These are phyloP conservation scores for Chaetomiaceae sp. DNA, from an alignment of 2,329 filamentous ascomycete genomes.

Conservation along the genomic window DNA sequence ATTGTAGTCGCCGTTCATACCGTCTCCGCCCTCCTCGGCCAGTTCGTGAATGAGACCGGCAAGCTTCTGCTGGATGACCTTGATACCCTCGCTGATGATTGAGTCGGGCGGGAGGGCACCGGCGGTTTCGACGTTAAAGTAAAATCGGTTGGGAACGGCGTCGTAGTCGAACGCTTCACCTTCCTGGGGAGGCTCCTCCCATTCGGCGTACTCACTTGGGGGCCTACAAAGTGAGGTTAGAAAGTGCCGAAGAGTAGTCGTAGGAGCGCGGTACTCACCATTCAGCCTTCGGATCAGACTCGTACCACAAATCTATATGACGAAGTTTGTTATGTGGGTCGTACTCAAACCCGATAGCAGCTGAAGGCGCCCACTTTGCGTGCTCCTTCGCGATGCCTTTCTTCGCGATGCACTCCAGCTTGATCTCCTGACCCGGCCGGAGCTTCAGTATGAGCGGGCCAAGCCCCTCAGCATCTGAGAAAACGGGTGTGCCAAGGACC, in stretches of 20 bases:
- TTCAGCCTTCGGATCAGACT: conserved; percentile 75
- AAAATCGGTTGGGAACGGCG: conserved; percentile 78
- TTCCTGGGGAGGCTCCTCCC: conserved; percentile 74
- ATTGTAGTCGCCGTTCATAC: conserved; percentile 50
- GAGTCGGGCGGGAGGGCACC: conserved; percentile 85
- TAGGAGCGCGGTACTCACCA: conserved; percentile 56
- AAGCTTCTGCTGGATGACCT: conserved; percentile 84
- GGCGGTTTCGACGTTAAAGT: conserved; percentile 86
- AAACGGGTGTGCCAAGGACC: conserved; percentile 73
- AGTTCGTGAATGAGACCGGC: conserved; percentile 61
- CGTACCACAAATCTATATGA: conserved; percentile 93
- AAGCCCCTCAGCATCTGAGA: conserved; percentile 74
- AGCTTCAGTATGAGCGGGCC: conserved; percentile 89
- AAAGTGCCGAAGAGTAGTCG: background rate
- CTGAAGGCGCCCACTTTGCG: conserved; percentile 92
- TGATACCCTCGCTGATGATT: conserved; percentile 85
- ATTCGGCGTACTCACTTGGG: conserved; percentile 71
- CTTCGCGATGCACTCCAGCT: conserved; percentile 89
- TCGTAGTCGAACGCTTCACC: conserved; percentile 90
- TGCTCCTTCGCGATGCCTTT: conserved; percentile 99
- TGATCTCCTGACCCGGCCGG: conserved; percentile 81
- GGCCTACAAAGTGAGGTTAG: conserved; percentile 54
- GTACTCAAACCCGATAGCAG: conserved; percentile 94
- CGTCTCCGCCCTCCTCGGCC: conserved; percentile 41
- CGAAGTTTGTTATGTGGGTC: conserved; percentile 94